Conservation (phyloP, 2,329 filamentous ascomycete species). For the Colletotrichum sp. region DNA sequence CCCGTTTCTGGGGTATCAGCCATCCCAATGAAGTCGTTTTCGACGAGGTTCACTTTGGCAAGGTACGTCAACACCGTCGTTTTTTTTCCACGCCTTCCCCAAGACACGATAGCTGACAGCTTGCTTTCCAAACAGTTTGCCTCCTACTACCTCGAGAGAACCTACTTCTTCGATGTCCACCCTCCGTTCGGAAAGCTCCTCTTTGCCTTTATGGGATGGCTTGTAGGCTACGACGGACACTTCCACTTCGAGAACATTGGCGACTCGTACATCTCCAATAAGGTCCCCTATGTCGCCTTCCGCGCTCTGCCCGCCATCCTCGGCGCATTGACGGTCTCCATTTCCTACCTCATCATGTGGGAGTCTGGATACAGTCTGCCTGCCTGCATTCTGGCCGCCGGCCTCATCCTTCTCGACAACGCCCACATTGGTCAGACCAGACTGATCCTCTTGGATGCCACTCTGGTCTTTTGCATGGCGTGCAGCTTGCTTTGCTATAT, state of each 20-base stretch:
- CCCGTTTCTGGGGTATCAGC: conserved; percentile 93
- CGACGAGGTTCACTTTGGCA: conserved; percentile 99
- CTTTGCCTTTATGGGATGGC: conserved; percentile 95
- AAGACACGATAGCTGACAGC: conserved; percentile 17
- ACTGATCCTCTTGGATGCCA: conserved; percentile 92
- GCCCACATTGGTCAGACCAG: conserved; percentile 97
- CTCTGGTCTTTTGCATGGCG: conserved; percentile 93
- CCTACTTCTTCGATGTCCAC: conserved; percentile 99
- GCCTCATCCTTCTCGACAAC: conserved; percentile 92
- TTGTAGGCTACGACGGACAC: conserved; percentile 94
- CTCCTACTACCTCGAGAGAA: conserved; percentile 88
- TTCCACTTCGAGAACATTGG: conserved; percentile 99
- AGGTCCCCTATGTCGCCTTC: conserved; percentile 96
- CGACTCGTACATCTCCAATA: conserved; percentile 96
- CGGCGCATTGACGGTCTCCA: conserved; percentile 91
- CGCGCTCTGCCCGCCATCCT: conserved; percentile 90
- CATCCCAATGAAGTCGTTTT: conserved; percentile 98
- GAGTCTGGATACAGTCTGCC: conserved; percentile 97
- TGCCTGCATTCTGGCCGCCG: conserved; percentile 84
- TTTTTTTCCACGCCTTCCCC: background rate
- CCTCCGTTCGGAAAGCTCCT: conserved; percentile 98
- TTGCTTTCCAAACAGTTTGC: conserved; percentile 58
- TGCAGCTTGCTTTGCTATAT: conserved; percentile 93
- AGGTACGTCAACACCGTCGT: conserved; percentile 64
- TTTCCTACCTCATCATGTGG: conserved; percentile 98